Conservation (phyloP, 345 rosid species). For the Mercurialis annua region DNA sequence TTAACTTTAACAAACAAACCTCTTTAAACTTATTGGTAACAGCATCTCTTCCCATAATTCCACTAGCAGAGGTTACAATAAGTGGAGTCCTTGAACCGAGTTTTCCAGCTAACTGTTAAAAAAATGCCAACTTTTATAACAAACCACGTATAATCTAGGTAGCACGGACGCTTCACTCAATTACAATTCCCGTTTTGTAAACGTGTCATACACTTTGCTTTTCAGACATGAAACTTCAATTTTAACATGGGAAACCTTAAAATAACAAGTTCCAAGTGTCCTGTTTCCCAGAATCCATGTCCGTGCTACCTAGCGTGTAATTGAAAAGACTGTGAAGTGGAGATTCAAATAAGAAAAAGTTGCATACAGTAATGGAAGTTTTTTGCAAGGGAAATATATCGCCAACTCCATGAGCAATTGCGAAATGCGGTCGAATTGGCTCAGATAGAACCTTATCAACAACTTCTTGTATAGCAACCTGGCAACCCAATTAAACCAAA, state of each 20-base stretch:
- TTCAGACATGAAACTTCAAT: too few species aligned
- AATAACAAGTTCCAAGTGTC: too few species aligned
- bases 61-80: conserved; percentile 37
- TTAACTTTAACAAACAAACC: conserved; percentile 33
- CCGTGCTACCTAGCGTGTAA: too few species aligned
- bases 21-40: conserved; percentile 46
- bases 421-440: conserved; percentile 67
- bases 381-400: neutral
- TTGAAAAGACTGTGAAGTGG: neutral
- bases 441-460: conserved; percentile 55
- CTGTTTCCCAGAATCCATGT: too few species aligned
- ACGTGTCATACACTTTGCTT: too few species aligned
- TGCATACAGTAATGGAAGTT: conserved; percentile 34
- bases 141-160: too few species aligned
- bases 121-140: neutral
- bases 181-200: too few species aligned
- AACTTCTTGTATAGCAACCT: conserved; percentile 54
- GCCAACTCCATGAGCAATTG: conserved; percentile 37
- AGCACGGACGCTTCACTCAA: too few species aligned
- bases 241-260: too few species aligned
- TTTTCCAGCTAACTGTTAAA: conserved; percentile 34
- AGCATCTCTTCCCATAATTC: conserved; percentile 55
- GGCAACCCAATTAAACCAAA: neutral
- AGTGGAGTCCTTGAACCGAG: conserved; percentile 48
- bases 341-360: neutral